Evolutionary conservation across 371 early-diverging fungal genomes (phyloP), one percentile per base, ranked within the genome.

Genomic region (Fennellomyces sp.): DNA sequence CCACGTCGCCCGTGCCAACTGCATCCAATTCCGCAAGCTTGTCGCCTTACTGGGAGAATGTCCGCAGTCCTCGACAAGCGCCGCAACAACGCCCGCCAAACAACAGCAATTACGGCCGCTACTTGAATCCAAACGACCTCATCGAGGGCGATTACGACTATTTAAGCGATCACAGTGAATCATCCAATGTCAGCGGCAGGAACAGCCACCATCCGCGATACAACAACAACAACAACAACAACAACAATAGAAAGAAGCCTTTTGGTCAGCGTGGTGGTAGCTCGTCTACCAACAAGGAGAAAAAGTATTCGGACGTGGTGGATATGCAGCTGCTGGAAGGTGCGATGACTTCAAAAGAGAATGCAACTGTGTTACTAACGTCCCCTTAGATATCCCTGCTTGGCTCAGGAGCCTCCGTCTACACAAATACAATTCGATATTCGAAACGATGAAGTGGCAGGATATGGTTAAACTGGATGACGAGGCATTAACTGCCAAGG

Each of bases 401-500:
- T 97, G 96, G 96, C 82, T 97, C 61, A 82, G 94, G 33, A 84
- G 85, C 53, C 80, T 94, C 36, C 88, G 95, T 25, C 76, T 96
- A 60, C 97, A 96, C 80, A 96, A 95, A 76, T 96, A 96, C 81
- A 91, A 91, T 12, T 63, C 82, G 21, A 78, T 90, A 30, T 94
- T 96, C 77, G 91, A 92, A 45, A 81, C 80, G 15, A 88, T 91
- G 90, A 76, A 84, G 56, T 96, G 95, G 94, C 84, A 83, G 39
- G 91, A 92, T 42, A 91, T 97, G 63, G 82, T 97, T 27, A 83
- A 87, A 58, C 61, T 97, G 64, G 78, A 80, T 25, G 97, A 97
- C 54, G 87, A 90, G n/a, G 88, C 85, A 29, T 76, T 98, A 61
- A 81, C 78, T 36, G 84, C 83, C 15, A 86, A 88, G 70, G 98